Evolutionary conservation across 192 early-diverging fungal genomes (phyloP).

Genomic region (Entomortierella parvispora): DNA sequence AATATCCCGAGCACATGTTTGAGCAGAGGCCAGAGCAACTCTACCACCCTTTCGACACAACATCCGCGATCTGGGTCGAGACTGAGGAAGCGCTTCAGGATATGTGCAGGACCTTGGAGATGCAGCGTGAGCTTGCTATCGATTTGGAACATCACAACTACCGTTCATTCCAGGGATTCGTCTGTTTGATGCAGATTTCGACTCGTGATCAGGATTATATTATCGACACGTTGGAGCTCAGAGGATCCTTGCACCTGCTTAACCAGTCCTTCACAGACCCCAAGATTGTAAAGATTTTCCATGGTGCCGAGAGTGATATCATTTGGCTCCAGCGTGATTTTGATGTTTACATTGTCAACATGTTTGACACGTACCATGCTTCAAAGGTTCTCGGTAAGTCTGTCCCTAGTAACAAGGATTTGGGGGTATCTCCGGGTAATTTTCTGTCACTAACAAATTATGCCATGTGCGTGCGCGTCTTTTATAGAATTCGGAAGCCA

Average conservation of each 20-base stretch:
- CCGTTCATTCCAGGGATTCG: conserved; percentile 95
- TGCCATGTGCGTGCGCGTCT: not conserved
- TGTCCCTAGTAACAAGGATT: not conserved
- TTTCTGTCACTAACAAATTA: not conserved
- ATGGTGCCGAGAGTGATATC: conserved; percentile 97
- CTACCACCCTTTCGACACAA: conserved; percentile 71
- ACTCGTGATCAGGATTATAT: conserved; percentile 90
- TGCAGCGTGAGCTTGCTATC: conserved; percentile 82
- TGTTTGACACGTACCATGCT: conserved; percentile 98
- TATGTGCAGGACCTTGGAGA: conserved; percentile 73
- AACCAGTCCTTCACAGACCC: conserved; percentile 93
- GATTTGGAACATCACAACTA: conserved; percentile 98
- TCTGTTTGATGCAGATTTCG: conserved; percentile 93
- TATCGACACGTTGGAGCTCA: conserved; percentile 87
- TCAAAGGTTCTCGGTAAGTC: conserved; percentile 76
- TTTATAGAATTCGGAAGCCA: conserved; percentile 74
- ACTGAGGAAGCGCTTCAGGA: conserved; percentile 69
- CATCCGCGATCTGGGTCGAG: conserved; percentile 87
- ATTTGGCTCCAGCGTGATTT: conserved; percentile 98
- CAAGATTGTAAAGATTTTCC: conserved; percentile 86
- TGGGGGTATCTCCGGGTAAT: not conserved
- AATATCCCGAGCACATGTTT: conserved; percentile 81
- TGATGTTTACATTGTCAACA: conserved; percentile 93
- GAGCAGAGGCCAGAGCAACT: conserved; percentile 57
- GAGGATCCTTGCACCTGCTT: conserved; percentile 75